phyloP scores from a whole-genome alignment of 2,329 filamentous ascomycete species.

The Colletotrichum eleusines region DNA sequence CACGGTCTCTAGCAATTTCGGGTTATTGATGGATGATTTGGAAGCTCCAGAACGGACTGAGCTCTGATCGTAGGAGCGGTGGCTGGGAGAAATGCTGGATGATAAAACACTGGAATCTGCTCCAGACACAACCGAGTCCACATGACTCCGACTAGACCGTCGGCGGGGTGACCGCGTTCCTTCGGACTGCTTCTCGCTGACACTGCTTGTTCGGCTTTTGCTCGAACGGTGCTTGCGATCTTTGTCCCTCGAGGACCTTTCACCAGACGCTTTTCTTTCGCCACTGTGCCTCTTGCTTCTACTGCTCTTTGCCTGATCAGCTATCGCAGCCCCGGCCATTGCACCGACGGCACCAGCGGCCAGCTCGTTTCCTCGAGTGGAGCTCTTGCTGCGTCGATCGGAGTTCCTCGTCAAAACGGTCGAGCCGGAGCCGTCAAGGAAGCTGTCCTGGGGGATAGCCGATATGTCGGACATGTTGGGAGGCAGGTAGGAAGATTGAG shows the following conservation, averaged over 20 bases:
- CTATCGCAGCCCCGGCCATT: constrained; percentile 53
- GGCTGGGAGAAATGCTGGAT: constrained; percentile 65
- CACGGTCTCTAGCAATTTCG: constrained; percentile 88
- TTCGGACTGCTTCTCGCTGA: constrained; percentile 61
- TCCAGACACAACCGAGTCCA: constrained; percentile 65
- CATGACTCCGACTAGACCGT: constrained; percentile 64
- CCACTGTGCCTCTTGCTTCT: constrained; percentile 59
- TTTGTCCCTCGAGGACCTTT: constrained; percentile 58
- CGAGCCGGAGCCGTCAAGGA: constrained; percentile 67
- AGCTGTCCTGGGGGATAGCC: constrained; percentile 73
- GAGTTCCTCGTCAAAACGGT: constrained; percentile 50
- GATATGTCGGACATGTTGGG: constrained; percentile 87
- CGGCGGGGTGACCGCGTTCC: constrained; percentile 61
- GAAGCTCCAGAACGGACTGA: constrained; percentile 64
- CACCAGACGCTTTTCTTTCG: constrained; percentile 55
- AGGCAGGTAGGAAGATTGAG: constrained; percentile 70
- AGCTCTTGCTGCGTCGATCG: constrained; percentile 58
- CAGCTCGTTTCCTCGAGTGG: constrained; percentile 54
- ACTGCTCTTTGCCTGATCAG: constrained; percentile 57
- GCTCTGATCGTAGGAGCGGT: constrained; percentile 67
- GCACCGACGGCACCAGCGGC: constrained; percentile 55
- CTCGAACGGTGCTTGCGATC: constrained; percentile 62
- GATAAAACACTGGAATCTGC: constrained; percentile 68
- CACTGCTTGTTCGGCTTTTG: constrained; percentile 64
- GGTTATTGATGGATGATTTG: constrained; percentile 87